Base-by-base conservation (phyloP, 2,329 filamentous ascomycete species). In the Cladosporium sphaerospermum region DNA sequence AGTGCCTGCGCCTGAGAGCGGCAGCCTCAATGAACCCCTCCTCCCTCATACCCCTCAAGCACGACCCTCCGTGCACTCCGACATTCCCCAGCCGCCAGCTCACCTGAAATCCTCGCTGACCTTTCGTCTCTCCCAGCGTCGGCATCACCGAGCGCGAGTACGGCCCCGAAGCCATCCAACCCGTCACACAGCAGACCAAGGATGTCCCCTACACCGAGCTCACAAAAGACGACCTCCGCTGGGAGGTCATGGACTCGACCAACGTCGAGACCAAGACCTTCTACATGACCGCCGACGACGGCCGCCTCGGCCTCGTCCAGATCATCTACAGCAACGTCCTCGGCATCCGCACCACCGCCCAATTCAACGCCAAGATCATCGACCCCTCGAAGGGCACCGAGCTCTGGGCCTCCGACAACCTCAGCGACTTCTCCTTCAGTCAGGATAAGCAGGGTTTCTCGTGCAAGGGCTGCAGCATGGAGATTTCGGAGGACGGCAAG, bases 321-420 rank as follows among this genome's bases (percentile, higher is more conserved):
- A 80, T 97, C 73, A 96, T 99, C 70, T 96, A 97, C 78, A 97
- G 88, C 77, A 96, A 96, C 73, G 88, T 99, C 69, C 86, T 83
- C 63, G 91, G 92, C 69, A 82, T 99, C 60, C 86, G 87, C 64
- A 91, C 86, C 41, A 99, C 92, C 23, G 85, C 82, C 68, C 92
- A 97, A 74, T 96, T 97, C 81, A 96, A 89, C 76, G 83, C 81
- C 72, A 97, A 97, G 78, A 80, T 97, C 71, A 95, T 92, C 76
- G 88, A 86, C 69, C 78, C 82, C 62, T 76, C 78, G 59, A 77
- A 78, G 60, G 80, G 84, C 59, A 85, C 86, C 66, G 83, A 85
- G 67, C 77, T 93, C 43, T 99, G 90, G 89, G 88, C 84, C 62
- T 87, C 90, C 23, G 88, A 89, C 59, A 84, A 85, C 52, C 78